Percentiles rank a stretch among this genome's conserved stretches.
Evolutionary conservation across 768 basidiomycete genomes (phyloP).

Genomic region (Macrolepiota albuminosa): DNA sequence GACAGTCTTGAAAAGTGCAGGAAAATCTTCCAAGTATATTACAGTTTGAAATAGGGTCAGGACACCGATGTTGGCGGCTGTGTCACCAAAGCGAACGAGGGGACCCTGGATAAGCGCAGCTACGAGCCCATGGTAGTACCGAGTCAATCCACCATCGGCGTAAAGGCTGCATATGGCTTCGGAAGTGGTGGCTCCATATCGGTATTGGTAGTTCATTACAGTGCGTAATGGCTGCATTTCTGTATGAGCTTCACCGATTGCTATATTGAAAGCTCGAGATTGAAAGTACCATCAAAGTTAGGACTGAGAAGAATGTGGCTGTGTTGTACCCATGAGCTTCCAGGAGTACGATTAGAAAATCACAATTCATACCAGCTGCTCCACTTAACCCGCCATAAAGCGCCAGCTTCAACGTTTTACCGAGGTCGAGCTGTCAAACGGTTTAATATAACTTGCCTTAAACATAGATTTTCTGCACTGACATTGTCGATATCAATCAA

Average conservation of each 20-base stretch:
- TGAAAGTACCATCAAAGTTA: conserved; percentile 66
- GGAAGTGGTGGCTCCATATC: conserved; percentile 72
- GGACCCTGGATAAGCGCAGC: conserved; percentile 88
- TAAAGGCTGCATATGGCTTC: conserved; percentile 64
- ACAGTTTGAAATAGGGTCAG: conserved; percentile 80
- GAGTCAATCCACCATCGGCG: conserved; percentile 70
- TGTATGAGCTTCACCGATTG: background rate
- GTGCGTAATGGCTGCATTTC: conserved; percentile 70
- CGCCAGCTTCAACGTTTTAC: conserved; percentile 71
- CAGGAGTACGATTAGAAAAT: background rate
- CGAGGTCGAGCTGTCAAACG: conserved; percentile 67
- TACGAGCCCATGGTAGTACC: conserved; percentile 84
- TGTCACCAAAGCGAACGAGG: conserved; percentile 86
- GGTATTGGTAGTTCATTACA: conserved; percentile 96
- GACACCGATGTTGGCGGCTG: conserved; percentile 90
- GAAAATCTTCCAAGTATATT: conserved; percentile 60
- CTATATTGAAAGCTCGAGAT: background rate
- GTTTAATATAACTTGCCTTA: background rate
- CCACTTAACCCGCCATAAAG: conserved; percentile 89
- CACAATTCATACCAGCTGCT: conserved; percentile 54
- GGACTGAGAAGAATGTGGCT: conserved; percentile 94
- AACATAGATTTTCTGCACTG: conserved; percentile 38
- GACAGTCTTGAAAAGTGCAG: conserved; percentile 64
- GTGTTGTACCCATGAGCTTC: conserved; percentile 3
- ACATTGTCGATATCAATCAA: conserved; percentile 66